Percentiles rank a stretch among this genome's conserved stretches.
phyloP scores from a whole-genome alignment of 495 filamentous ascomycete species.

The Podospora pseudopauciseta region DNA sequence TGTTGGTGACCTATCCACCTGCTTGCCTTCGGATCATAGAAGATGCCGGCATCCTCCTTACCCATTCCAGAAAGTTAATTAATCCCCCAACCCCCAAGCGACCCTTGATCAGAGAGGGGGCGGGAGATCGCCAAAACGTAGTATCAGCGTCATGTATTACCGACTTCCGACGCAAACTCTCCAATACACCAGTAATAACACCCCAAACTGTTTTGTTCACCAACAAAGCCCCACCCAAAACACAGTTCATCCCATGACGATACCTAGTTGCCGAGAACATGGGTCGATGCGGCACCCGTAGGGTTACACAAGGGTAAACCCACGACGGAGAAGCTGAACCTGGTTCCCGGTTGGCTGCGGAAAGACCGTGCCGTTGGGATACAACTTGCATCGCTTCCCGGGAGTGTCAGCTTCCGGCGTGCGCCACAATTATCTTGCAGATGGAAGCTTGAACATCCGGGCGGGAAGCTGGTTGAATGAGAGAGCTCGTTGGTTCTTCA shows the following conservation, averaged over 20 bases:
- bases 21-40: not conserved
- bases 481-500: not conserved
- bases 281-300: not conserved
- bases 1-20: not conserved
- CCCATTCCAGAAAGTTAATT: not conserved
- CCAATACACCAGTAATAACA: not conserved
- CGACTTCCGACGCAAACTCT: not conserved
- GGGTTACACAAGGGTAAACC: not conserved
- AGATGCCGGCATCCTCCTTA: not conserved
- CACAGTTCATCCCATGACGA: not conserved
- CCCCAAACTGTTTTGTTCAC: not conserved
- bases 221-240: not conserved
- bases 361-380: not conserved
- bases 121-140: not conserved
- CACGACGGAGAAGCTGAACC: not conserved
- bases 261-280: not conserved
- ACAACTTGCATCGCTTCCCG: slow-evolving; percentile 6
- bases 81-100: no score
- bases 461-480: slow-evolving; percentile 7
- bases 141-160: not conserved
- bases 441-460: slow-evolving; percentile 12
- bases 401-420: slow-evolving; percentile 16
- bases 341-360: not conserved
- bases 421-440: slow-evolving; percentile 2
- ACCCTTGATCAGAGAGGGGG: not conserved